Evolutionary conservation across 2,329 filamentous ascomycete genomes (phyloP), one percentile per base, ranked within the genome.

Genomic region (Verticillium dahliae): DNA sequence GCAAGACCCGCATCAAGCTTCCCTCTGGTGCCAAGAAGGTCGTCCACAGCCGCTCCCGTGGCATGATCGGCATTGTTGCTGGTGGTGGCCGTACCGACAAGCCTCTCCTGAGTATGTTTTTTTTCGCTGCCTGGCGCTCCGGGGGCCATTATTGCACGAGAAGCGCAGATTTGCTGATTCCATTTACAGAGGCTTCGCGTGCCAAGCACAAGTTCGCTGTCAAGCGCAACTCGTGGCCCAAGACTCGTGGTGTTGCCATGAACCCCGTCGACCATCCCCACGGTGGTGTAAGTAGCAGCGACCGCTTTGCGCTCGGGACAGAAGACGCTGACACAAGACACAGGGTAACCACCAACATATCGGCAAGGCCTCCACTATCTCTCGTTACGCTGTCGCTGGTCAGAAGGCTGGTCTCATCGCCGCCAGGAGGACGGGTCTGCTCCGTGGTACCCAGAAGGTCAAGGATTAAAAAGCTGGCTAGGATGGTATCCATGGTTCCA

Each of bases 241-340:
- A 96, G 91, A 99, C 95, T 87, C 94, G 95, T 95, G 95, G 95
- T 97, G 95, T 99, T 90, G 95, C 95, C 83, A 99, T 99, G 95
- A 99, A 99, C 86, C 95, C 95, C 75, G 95, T 99, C 76, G 95
- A 99, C 85, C 95, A 99, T 88, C 91, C 91, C 81, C 91, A 95
- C 89, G 91, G 91, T 91, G 90, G 90, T 91, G 84, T 85, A 85
- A 73, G 83, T 85, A 72, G 62, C 58, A 57, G 57, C 61, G 5
- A 54, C 2, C 34, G 6, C 15, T 6, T 35, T 13, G 64, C 62
- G 63, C 45, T 2, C 22, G 15, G 41, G 50, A 62, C 38, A 64
- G 65, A 67, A 64, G 65, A 67, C 67, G 67, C 81, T 85, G 76
- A 86, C 78, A 73, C 67, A 61, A 63, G 63, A 58, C 69, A 75